Conservation (phyloP, 495 filamentous ascomycete genomes). For the Pyronema omphalodes region DNA sequence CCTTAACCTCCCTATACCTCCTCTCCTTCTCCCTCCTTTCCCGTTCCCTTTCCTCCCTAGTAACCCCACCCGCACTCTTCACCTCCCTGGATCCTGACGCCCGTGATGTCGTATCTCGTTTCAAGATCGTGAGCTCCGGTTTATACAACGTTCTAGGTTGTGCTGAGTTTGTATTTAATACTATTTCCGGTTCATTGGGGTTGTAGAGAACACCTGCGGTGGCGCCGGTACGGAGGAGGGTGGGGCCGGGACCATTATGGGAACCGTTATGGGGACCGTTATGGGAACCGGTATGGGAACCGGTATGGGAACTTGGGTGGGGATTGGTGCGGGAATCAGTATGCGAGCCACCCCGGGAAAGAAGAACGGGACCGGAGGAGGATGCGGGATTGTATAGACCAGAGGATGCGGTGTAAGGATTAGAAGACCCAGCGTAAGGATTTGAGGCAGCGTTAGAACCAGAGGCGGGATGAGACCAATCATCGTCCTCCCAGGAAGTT, state of each 20-base stretch:
- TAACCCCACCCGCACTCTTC: conserved; percentile 12
- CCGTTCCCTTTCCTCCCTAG: conserved; percentile 11
- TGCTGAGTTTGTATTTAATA: neutral
- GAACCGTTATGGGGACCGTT: too few relatives aligned
- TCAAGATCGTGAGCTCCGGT: conserved; percentile 20
- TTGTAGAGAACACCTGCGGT: conserved; percentile 5
- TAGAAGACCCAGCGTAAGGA: too few relatives aligned
- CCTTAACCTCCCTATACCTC: conserved; percentile 17
- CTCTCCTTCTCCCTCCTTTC: conserved; percentile 18
- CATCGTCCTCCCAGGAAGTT: conserved; percentile 21
- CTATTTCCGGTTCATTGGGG: neutral
- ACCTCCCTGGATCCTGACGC: conserved; percentile 1
- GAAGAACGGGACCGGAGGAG: neutral
- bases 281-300: conserved; percentile 1
- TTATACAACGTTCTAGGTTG: conserved; percentile 20
- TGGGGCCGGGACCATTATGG: neutral
- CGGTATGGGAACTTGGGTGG: too few relatives aligned
- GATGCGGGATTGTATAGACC: neutral
- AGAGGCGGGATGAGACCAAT: conserved; percentile 8
- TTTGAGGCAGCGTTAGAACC: too few relatives aligned
- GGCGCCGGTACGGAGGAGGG: conserved; percentile 6
- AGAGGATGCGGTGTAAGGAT: too few relatives aligned
- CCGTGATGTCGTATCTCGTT: conserved; percentile 6
- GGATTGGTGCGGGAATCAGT: too few relatives aligned
- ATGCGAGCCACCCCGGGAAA: too few relatives aligned